Evolutionary conservation across 345 rosid genomes (phyloP).

Genomic region (Populus davidiana): DNA sequence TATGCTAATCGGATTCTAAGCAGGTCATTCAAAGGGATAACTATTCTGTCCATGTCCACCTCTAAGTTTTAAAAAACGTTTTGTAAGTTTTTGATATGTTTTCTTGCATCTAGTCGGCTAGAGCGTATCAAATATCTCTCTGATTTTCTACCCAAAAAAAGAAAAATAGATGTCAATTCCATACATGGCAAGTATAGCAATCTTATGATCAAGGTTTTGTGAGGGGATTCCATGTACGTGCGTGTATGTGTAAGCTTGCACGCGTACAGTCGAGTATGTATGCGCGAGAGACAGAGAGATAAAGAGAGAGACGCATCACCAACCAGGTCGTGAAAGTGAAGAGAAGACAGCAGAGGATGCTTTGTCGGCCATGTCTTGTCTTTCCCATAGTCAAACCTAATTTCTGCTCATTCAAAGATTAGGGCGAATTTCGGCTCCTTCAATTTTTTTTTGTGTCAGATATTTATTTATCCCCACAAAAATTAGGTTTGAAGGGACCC

Average conservation of each 20-base stretch:
- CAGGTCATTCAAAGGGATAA: neutral
- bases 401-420: constrained; percentile 6
- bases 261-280: neutral
- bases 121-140: neutral
- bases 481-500: neutral
- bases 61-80: neutral
- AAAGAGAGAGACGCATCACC: constrained; percentile 15
- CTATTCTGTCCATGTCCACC: no score
- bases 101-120: neutral
- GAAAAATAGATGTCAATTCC: neutral
- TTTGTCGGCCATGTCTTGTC: constrained; percentile 19
- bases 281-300: neutral
- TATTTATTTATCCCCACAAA: neutral
- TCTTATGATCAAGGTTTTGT: neutral
- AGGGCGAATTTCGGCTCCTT: constrained; percentile 1
- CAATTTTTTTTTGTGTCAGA: neutral
- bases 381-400: constrained; percentile 6
- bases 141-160: no score
- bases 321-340: constrained; percentile 1
- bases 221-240: neutral
- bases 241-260: neutral
- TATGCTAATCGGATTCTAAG: neutral
- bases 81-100: neutral
- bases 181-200: neutral
- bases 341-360: neutral